Base-by-base conservation (phyloP, 2,329 filamentous ascomycete genomes). In the Pseudogymnoascus sp. region DNA sequence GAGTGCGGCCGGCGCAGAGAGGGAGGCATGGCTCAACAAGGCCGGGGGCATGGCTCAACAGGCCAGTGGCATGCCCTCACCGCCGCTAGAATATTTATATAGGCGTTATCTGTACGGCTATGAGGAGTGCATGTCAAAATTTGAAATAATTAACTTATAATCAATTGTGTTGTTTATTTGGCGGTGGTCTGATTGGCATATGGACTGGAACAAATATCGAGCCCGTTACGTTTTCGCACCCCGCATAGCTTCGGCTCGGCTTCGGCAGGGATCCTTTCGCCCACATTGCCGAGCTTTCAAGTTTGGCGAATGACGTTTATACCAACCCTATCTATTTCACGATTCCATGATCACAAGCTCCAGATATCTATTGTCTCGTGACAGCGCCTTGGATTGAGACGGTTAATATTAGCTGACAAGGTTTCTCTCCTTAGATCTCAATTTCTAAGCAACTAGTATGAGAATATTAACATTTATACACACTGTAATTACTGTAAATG, bases 11-110 rank as follows among this genome's bases (percentile, higher is more conserved):
- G 67, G 61, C 59, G 65, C 63, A 69, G 82, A 75, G 72, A 76
- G 80, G 69, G 82, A 75, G 72, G 76, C 80, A 83, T 86, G 74
- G 71, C 79, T 78, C 70, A 78, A 72, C 67, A 79, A 73, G 68
- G 77, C 75, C 71, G 77, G 75, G 74, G 81, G 76, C 79, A 83
- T 83, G 23, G 37, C 37, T 39, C 18, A 72, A 67, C 78, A 73
- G 68, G 77, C 75, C 71, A 76, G 74, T 74, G 81, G 77, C 79
- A 83, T 83, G 74, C 76, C 77, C 77, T 71, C 67, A 66, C 67
- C 65, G 66, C 66, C 64, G 39, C 61, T 39, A 23, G 66, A 65
- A 8, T 3, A 18, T 1, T 30, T 52, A 52, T 52, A 33, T 15
- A 21, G 28, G 9, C 19, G 52, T 37, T 18, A 30, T 30, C 41